phyloP scores from a whole-genome alignment of 768 basidiomycete genomes.

The Leucosporidium scottii region DNA sequence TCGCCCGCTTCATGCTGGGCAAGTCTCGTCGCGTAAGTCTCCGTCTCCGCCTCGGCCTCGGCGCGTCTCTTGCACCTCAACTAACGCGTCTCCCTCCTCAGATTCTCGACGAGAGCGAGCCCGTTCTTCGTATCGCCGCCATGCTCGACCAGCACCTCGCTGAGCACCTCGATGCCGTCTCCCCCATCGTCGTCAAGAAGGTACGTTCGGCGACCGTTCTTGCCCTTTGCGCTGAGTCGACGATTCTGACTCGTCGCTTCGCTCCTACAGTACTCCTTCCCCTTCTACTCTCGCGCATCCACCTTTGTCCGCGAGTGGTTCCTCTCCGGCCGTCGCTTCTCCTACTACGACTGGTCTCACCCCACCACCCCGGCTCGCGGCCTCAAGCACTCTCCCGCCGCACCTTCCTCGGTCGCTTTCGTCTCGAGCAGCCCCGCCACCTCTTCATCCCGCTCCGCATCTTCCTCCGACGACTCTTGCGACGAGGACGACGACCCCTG shows the following conservation, averaged over 20 bases:
- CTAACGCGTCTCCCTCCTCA: constrained; percentile 15
- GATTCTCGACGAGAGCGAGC: constrained; percentile 68
- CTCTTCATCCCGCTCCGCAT: neutral
- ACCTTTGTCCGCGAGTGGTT: constrained; percentile 90
- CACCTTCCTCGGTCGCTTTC: neutral
- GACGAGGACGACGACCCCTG: constrained; percentile 18
- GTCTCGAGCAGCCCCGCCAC: neutral
- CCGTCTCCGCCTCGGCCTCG: neutral
- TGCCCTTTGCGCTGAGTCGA: neutral
- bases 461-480: constrained; percentile 3
- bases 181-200: constrained; percentile 94
- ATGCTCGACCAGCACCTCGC: constrained; percentile 78
- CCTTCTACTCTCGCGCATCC: constrained; percentile 92
- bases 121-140: constrained; percentile 74
- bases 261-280: constrained; percentile 58
- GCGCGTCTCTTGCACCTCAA: neutral
- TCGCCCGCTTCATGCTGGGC: constrained; percentile 74
- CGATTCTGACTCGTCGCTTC: neutral
- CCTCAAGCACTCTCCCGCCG: neutral
- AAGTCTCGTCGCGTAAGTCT: constrained; percentile 23
- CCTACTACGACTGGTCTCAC: constrained; percentile 17
- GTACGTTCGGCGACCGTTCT: constrained; percentile 2
- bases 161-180: constrained; percentile 80
- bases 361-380: neutral
- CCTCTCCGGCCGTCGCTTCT: constrained; percentile 64